These are phyloP conservation scores for Colletotrichum tropicicola DNA, from an alignment of 2,329 filamentous ascomycete genomes.

Conservation along the genomic window DNA sequence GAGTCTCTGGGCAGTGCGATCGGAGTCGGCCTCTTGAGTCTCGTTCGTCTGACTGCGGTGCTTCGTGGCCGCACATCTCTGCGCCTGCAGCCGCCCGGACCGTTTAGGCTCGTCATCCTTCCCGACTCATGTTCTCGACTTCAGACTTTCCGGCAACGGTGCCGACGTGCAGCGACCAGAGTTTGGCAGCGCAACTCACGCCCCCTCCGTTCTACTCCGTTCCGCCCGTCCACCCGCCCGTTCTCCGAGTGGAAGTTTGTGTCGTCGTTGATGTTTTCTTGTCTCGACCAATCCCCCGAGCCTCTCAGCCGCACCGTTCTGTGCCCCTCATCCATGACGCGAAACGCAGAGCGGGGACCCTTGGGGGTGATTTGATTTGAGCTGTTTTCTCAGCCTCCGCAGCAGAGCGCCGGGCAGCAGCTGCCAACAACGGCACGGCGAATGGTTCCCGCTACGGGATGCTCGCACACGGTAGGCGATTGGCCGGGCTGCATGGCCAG, in stretches of 20 bases:
- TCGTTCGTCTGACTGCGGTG: slow-evolving; percentile 20
- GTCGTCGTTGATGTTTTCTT: neutral
- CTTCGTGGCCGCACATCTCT: neutral
- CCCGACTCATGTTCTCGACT: slow-evolving; percentile 14
- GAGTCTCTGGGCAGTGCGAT: neutral
- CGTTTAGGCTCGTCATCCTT: slow-evolving; percentile 4
- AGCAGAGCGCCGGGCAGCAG: too few species aligned
- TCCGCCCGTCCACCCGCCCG: slow-evolving; percentile 7
- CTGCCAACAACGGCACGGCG: too few species aligned
- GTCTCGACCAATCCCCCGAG: neutral
- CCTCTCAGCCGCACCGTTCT: neutral
- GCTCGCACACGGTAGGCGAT: neutral
- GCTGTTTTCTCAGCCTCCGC: too few species aligned
- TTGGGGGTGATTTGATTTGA: too few species aligned
- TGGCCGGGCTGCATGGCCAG: neutral
- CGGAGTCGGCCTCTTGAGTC: slow-evolving; percentile 6
- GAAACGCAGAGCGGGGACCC: slow-evolving; percentile 14
- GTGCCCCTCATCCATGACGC: slow-evolving; percentile 5
- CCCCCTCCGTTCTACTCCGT: neutral
- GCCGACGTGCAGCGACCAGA: slow-evolving; percentile 1
- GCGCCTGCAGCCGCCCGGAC: slow-evolving; percentile 3
- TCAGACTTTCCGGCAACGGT: slow-evolving; percentile 7
- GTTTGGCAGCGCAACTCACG: slow-evolving; percentile 5
- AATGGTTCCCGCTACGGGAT: neutral
- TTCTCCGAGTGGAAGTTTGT: slow-evolving; percentile 6